Percentiles rank a stretch among this genome's conserved stretches.
Conservation (phyloP, 2,329 filamentous ascomycete species). For the Dothistroma pini region DNA sequence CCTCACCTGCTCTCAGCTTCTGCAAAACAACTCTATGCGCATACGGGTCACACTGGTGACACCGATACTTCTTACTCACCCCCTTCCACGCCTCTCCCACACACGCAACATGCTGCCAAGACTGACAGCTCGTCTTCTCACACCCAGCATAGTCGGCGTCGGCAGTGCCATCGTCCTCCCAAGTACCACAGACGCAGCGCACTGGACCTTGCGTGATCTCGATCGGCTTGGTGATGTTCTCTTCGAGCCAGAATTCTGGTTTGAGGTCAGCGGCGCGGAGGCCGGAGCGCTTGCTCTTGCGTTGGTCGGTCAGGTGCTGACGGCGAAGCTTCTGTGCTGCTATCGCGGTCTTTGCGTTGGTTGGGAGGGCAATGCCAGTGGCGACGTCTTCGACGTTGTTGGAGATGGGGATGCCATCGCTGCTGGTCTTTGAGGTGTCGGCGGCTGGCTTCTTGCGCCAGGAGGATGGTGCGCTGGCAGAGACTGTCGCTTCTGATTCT, state of each 20-base stretch:
- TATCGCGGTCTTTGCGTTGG: neutral
- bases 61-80: slow-evolving; percentile 19
- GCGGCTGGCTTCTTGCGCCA: neutral
- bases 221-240: slow-evolving; percentile 19
- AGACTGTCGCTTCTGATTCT: neutral
- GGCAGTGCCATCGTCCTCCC: slow-evolving; percentile 16
- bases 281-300: slow-evolving; percentile 1
- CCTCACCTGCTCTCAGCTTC: slow-evolving; percentile 14
- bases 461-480: neutral
- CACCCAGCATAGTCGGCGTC: slow-evolving; percentile 23
- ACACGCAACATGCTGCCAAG: slow-evolving; percentile 32
- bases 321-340: slow-evolving; percentile 19
- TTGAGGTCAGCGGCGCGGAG: slow-evolving; percentile 19
- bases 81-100: slow-evolving; percentile 17
- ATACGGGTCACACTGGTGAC: slow-evolving; percentile 29
- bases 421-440: neutral
- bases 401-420: slow-evolving; percentile 1
- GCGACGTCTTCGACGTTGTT: neutral
- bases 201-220: slow-evolving; percentile 17
- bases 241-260: slow-evolving; percentile 28
- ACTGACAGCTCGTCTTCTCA: slow-evolving; percentile 21
- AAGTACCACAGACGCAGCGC: slow-evolving; percentile 30
- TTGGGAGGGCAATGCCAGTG: neutral
- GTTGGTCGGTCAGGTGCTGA: slow-evolving; percentile 14
- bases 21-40: slow-evolving; percentile 17